Conservation (phyloP, 2,329 filamentous ascomycete species). For the Stemphylium beticola region DNA sequence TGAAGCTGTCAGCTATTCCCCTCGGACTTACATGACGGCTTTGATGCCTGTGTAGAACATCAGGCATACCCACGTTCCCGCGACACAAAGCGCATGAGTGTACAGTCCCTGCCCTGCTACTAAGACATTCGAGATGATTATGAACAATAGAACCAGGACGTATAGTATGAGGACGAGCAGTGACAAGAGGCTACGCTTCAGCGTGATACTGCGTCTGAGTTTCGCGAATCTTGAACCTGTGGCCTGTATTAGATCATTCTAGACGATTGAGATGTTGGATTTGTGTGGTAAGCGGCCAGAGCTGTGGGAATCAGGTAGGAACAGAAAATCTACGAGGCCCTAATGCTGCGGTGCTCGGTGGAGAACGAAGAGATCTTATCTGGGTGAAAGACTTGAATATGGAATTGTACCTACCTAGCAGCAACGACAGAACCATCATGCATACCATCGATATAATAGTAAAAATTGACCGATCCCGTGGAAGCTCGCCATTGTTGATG, state of each 20-base stretch:
- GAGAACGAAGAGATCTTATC: background rate
- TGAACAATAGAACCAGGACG: conserved; percentile 25
- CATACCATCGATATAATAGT: conserved; percentile 1
- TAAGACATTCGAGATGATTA: conserved; percentile 28
- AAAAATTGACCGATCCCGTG: conserved; percentile 1
- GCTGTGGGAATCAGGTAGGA: no score
- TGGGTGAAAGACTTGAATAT: no score
- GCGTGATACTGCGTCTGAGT: background rate
- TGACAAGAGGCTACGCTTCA: conserved; percentile 23
- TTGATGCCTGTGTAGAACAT: conserved; percentile 47
- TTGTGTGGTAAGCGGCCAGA: no score
- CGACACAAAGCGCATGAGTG: conserved; percentile 32
- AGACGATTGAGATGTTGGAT: no score
- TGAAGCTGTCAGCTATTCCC: background rate
- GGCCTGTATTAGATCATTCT: no score
- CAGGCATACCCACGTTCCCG: conserved; percentile 47
- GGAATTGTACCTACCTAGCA: conserved; percentile 3
- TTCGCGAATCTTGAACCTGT: conserved; percentile 5
- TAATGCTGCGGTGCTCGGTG: background rate
- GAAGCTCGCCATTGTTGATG: background rate
- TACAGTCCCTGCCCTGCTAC: conserved; percentile 38
- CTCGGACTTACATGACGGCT: conserved; percentile 23
- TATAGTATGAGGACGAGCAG: conserved; percentile 25
- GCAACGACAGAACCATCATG: conserved; percentile 7
- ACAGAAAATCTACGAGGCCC: no score